Evolutionary conservation across 768 basidiomycete genomes (phyloP).

Genomic region (Serendipita sp.): DNA sequence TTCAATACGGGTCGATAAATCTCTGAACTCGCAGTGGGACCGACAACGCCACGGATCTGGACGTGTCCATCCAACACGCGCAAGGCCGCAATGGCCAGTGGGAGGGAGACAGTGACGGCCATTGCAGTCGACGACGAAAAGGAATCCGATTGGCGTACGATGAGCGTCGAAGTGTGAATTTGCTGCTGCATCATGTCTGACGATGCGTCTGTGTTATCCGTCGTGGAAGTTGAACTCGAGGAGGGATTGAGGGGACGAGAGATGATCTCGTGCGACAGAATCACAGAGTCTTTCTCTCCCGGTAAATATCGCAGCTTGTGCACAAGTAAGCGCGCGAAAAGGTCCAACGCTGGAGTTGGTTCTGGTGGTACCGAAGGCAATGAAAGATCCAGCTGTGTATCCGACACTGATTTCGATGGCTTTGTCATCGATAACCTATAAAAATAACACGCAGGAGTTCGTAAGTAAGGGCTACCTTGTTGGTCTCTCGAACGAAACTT

Average conservation of each 20-base stretch:
- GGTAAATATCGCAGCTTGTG: slow-evolving; percentile 53
- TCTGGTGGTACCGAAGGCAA: slow-evolving; percentile 12
- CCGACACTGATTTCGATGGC: background rate
- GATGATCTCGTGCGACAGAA: slow-evolving; percentile 72
- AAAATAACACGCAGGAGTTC: background rate
- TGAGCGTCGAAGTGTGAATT: slow-evolving; percentile 50
- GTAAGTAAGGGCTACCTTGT: background rate
- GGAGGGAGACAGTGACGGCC: slow-evolving; percentile 81
- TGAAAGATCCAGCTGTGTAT: background rate
- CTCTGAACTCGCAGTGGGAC: slow-evolving; percentile 38
- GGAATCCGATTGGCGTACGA: slow-evolving; percentile 37
- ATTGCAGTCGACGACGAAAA: slow-evolving; percentile 49
- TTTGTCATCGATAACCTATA: slow-evolving; percentile 8
- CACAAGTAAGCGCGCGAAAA: slow-evolving; percentile 57
- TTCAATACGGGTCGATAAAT: slow-evolving; percentile 50
- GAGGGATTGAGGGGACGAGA: slow-evolving; percentile 21
- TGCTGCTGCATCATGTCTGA: slow-evolving; percentile 23
- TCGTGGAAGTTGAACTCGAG: background rate
- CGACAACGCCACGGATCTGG: slow-evolving; percentile 39
- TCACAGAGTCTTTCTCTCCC: slow-evolving; percentile 71
- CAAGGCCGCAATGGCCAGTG: slow-evolving; percentile 69
- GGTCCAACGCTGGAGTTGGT: slow-evolving; percentile 36
- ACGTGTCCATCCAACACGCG: slow-evolving; percentile 48
- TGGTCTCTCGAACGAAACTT: background rate
- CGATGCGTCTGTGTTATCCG: slow-evolving; percentile 12